Percentiles rank a stretch among this genome's conserved stretches.
phyloP scores from a whole-genome alignment of 352 stramenopile genomes.

The Hyphochytrium catenoides region DNA sequence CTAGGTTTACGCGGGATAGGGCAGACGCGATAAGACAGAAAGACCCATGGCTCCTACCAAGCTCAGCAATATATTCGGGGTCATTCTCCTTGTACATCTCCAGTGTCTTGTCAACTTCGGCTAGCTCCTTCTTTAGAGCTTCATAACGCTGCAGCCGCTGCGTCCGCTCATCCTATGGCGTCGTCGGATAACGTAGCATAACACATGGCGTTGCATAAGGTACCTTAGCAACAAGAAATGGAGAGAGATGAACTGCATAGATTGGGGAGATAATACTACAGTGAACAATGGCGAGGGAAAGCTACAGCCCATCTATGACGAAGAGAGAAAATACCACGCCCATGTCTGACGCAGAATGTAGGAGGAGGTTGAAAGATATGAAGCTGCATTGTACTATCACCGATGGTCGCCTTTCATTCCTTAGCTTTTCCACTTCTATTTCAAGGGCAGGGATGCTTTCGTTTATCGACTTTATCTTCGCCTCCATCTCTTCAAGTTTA shows the following conservation, averaged over 20 bases:
- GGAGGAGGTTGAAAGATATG: too few relatives aligned
- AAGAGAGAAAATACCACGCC: too few relatives aligned
- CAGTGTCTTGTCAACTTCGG: conserved; percentile 21
- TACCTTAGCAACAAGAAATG: not conserved
- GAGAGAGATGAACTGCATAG: not conserved
- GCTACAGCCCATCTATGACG: too few relatives aligned
- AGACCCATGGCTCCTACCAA: too few relatives aligned
- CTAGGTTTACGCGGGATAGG: not conserved
- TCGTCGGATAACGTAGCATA: too few relatives aligned
- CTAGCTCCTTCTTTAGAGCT: conserved; percentile 22
- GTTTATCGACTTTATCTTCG: conserved; percentile 23
- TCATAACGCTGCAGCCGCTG: conserved; percentile 26
- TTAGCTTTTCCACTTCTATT: conserved; percentile 19
- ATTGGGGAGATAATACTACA: too few relatives aligned
- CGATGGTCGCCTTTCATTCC: conserved; percentile 23
- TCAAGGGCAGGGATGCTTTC: conserved; percentile 3
- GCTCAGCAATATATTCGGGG: conserved; percentile 26
- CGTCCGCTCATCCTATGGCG: conserved; percentile 33
- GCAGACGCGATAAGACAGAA: too few relatives aligned
- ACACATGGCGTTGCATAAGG: not conserved
- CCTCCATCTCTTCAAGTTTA: conserved; percentile 32
- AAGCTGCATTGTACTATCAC: too few relatives aligned
- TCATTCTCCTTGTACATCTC: conserved; percentile 43
- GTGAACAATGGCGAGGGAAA: not conserved
- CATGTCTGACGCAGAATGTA: too few relatives aligned